A percentile compares a stretch with the other conserved stretches of the same genome.
Conservation (phyloP, 2,329 filamentous ascomycete species). For the Aspergillus niger region DNA sequence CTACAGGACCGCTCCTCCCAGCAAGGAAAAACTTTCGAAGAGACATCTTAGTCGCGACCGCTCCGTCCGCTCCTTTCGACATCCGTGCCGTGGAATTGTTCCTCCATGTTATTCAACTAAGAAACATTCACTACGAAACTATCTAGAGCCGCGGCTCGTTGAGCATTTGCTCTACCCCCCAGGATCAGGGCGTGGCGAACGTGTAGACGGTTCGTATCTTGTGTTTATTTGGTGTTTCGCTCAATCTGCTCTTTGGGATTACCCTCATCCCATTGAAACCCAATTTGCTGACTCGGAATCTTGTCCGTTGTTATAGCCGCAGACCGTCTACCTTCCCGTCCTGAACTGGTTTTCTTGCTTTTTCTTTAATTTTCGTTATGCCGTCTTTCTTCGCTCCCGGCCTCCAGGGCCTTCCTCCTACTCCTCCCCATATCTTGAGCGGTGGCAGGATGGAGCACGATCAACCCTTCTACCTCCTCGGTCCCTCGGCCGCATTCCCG, state of each 20-base stretch:
- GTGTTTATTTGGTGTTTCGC: conserved; percentile 6
- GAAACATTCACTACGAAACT: conserved; percentile 33
- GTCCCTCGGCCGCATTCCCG: conserved; percentile 41
- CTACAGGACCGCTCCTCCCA: conserved; percentile 12
- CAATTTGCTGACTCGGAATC: conserved; percentile 26
- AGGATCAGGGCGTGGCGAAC: conserved; percentile 44
- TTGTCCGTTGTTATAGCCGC: conserved; percentile 20
- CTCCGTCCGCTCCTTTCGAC: conserved; percentile 31
- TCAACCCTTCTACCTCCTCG: conserved; percentile 42
- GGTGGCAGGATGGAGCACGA: conserved; percentile 42
- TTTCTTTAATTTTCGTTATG: conserved; percentile 34
- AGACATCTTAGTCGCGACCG: conserved; percentile 22
- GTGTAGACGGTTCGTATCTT: conserved; percentile 45
- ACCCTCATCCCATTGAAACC: conserved; percentile 5
- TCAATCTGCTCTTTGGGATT: background rate
- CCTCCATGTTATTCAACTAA: conserved; percentile 46
- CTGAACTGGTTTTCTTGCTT: conserved; percentile 34
- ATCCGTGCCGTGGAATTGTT: conserved; percentile 28
- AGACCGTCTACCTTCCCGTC: conserved; percentile 41
- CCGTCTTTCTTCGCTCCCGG: conserved; percentile 47
- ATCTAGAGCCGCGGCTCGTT: conserved; percentile 42
- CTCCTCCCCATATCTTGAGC: conserved; percentile 43
- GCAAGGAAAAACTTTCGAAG: conserved; percentile 18
- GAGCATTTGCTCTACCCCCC: conserved; percentile 41
- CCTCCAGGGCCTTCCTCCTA: conserved; percentile 45